Evolutionary conservation across 1,139 yeast species (phyloP), one percentile per base, ranked within the genome.

Genomic region (Candida sanyaensis): DNA sequence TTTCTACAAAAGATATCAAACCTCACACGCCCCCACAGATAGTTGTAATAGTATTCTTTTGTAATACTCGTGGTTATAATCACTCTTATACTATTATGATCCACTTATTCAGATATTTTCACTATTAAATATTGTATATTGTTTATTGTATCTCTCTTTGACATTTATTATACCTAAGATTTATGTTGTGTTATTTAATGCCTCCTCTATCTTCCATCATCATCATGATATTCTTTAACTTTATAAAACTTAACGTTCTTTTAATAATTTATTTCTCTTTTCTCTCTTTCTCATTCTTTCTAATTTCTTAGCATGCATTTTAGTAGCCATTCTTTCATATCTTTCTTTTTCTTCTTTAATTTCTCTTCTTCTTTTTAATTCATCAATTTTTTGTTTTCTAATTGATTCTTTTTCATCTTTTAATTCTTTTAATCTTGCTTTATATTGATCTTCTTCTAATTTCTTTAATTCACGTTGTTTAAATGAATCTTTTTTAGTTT

Each of bases 251-350:
- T 61, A 78, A 67, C 84, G 84, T 57, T 87, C 93, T 62, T 83
- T 86, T 64, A 87, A 80, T 55, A 86, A 71, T 66, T 87, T 87
- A 66, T 86, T 87, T 71, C 93, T 82, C 83, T 86, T 87, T 64
- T 87, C 95, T 65, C 83, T 84, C 74, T 85, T 84, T 70, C 85
- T 84, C 70, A 86, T 66, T 68, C 96, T 81, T 51, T 87, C 95
- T 37, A 85, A 84, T 75, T 81, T 85, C 79, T 85, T 85, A 37
- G 84, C 86, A 60, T 86, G 87, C 90, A 87, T 83, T 69, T 84
- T 85, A 41, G 79, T 75, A 11, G 93, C 89, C 58, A 86, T 66
- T 60, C 71, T 76, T 57, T 85, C 91, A 59, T 83, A 86, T 59
- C 93, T 77, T 61, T 85, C 92, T 67, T 80, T 81, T 62, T 87